phyloP scores from a whole-genome alignment of 306 rosid genomes.

The Dryas octopetala region DNA sequence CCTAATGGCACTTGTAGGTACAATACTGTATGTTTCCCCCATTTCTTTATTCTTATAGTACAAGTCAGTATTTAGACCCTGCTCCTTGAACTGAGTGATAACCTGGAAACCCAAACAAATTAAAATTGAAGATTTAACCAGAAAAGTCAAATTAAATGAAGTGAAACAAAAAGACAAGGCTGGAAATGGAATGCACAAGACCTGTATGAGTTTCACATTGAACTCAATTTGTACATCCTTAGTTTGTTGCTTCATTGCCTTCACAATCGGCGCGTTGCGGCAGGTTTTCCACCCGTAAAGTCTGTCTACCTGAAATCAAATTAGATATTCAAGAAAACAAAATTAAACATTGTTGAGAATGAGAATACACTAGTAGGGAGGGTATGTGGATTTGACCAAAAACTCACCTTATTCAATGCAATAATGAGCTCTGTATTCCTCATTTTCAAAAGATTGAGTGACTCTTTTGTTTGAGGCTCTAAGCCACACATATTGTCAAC shows the following conservation, averaged over 20 bases:
- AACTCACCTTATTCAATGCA: constrained; percentile 82
- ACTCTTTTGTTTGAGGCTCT: constrained; percentile 93
- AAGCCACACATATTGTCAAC: constrained; percentile 98
- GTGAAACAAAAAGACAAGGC: not conserved
- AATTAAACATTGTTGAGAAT: not conserved
- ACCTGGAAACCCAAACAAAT: constrained; percentile 48
- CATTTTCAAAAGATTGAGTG: constrained; percentile 87
- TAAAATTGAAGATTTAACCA: constrained; percentile 14
- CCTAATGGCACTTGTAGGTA: constrained; percentile 97
- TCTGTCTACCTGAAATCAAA: constrained; percentile 65
- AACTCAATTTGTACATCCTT: constrained; percentile 87
- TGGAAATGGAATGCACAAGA: constrained; percentile 21
- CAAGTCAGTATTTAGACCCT: constrained; percentile 80
- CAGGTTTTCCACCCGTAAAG: constrained; percentile 87
- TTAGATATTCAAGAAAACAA: constrained; percentile 19
- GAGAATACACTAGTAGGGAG: not conserved
- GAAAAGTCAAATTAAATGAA: not conserved
- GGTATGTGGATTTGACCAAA: not conserved
- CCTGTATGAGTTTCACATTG: constrained; percentile 78
- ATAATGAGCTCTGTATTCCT: constrained; percentile 91
- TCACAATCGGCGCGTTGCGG: constrained; percentile 76
- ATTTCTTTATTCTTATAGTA: constrained; percentile 85
- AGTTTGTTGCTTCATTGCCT: constrained; percentile 77
- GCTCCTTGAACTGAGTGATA: constrained; percentile 79
- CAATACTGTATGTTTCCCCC: constrained; percentile 94